Evolutionary conservation across 768 basidiomycete genomes (phyloP).

Genomic region (Amanita brunnescens): DNA sequence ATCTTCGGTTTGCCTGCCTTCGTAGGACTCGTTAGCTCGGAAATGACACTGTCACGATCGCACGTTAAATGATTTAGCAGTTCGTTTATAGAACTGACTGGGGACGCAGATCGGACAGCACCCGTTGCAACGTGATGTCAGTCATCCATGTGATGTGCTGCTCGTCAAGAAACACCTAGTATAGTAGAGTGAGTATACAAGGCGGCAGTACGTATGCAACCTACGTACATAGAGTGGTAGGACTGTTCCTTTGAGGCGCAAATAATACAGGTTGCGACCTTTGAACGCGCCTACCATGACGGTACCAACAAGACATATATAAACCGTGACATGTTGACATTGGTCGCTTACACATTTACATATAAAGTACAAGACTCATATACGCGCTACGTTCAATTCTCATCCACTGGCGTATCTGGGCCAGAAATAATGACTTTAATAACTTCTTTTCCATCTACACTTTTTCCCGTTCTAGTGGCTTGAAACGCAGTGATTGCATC

Average conservation of each 20-base stretch:
- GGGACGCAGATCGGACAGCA: slow-evolving; percentile 71
- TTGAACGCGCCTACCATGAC: slow-evolving; percentile 31
- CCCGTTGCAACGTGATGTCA: slow-evolving; percentile 68
- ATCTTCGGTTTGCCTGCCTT: slow-evolving; percentile 48
- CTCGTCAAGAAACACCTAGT: slow-evolving; percentile 79
- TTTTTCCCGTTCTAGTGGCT: slow-evolving; percentile 71
- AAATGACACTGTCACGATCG: slow-evolving; percentile 39
- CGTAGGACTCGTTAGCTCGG: slow-evolving; percentile 51
- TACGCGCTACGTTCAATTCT: not conserved
- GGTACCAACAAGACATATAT: too few species aligned
- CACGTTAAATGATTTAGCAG: slow-evolving; percentile 2
- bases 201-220: not conserved
- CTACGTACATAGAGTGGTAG: slow-evolving; percentile 69
- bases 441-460: slow-evolving; percentile 77
- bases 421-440: slow-evolving; percentile 90
- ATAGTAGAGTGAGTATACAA: slow-evolving; percentile 1
- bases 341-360: too few species aligned
- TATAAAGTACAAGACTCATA: not conserved
- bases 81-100: slow-evolving; percentile 29
- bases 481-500: slow-evolving; percentile 77
- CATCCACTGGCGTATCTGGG: slow-evolving; percentile 32
- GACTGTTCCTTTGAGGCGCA: slow-evolving; percentile 69
- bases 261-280: slow-evolving; percentile 71
- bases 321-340: too few species aligned
- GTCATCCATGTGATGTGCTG: slow-evolving; percentile 89